Conservation (phyloP, 371 early-diverging fungal species). For the Syncephalastrum monosporum region DNA sequence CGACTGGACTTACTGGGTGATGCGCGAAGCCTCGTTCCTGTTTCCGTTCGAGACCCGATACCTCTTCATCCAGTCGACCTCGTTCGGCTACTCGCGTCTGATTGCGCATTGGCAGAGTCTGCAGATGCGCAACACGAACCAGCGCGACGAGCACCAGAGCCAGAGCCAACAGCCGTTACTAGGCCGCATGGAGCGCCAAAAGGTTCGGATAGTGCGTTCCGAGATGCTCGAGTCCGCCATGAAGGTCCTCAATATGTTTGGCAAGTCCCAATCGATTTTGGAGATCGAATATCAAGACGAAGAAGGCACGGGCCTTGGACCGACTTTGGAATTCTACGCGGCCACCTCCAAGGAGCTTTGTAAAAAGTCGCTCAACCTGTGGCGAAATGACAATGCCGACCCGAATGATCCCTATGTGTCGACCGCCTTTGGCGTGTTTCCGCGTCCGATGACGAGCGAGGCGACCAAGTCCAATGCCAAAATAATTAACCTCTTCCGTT, state of each 20-base stretch:
- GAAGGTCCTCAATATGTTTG: constrained; percentile 79
- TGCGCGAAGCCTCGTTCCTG: constrained; percentile 72
- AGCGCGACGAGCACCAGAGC: constrained; percentile 16
- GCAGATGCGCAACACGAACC: constrained; percentile 40
- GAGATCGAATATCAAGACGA: constrained; percentile 93
- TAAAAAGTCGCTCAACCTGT: constrained; percentile 55
- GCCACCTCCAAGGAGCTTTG: constrained; percentile 75
- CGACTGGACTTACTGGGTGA: constrained; percentile 70
- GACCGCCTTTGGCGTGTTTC: constrained; percentile 69
- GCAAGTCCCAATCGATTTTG: constrained; percentile 65
- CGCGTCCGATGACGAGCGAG: constrained; percentile 51
- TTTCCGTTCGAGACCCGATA: constrained; percentile 84
- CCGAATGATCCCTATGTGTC: constrained; percentile 37
- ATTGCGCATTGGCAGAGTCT: constrained; percentile 63
- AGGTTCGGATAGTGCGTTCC: constrained; percentile 78
- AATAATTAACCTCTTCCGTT: constrained; percentile 56
- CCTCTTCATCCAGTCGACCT: constrained; percentile 76
- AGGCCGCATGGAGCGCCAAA: constrained; percentile 77
- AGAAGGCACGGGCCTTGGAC: constrained; percentile 93
- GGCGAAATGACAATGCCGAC: constrained; percentile 53
- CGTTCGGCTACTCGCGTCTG: constrained; percentile 83
- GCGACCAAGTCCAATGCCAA: constrained; percentile 41
- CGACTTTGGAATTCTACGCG: constrained; percentile 92
- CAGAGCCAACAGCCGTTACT: constrained; percentile 47
- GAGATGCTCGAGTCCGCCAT: constrained; percentile 79